Evolutionary conservation across 2,329 filamentous ascomycete species (phyloP).

Genomic region (Monosporascus sp.): DNA sequence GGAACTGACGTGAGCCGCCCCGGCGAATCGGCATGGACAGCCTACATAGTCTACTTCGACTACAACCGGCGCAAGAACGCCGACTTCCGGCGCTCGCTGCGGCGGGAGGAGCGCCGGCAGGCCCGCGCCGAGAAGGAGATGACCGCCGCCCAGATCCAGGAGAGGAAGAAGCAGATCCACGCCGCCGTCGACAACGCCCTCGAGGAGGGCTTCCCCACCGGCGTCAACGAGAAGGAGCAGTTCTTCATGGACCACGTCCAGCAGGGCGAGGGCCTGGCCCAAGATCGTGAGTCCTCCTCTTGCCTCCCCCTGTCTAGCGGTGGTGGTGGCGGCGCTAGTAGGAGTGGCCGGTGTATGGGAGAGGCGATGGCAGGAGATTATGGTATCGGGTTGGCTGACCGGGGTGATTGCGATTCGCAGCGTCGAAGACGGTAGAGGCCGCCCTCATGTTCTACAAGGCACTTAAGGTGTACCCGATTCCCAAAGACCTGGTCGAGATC

Average conservation of each 20-base stretch:
- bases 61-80: constrained; percentile 58
- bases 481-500: constrained; percentile 86
- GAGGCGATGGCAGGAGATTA: no score
- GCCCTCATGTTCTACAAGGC: constrained; percentile 97
- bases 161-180: constrained; percentile 70
- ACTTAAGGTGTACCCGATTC: constrained; percentile 95
- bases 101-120: constrained; percentile 70
- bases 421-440: constrained; percentile 68
- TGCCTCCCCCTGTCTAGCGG: background rate
- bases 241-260: constrained; percentile 98
- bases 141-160: constrained; percentile 57
- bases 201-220: constrained; percentile 84
- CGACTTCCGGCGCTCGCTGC: constrained; percentile 62
- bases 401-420: constrained; percentile 33
- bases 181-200: constrained; percentile 72
- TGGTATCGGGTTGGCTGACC: no score
- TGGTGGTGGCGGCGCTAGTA: no score
- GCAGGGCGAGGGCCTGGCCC: constrained; percentile 74
- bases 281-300: constrained; percentile 60
- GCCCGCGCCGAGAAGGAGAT: constrained; percentile 67
- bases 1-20: background rate
- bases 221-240: constrained; percentile 87
- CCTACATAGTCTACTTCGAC: constrained; percentile 65
- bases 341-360: no score
- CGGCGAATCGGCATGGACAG: constrained; percentile 27